A percentile compares a stretch with the other conserved stretches of the same genome.
These are phyloP conservation scores for Fusarium sp. DNA, from an alignment of 2,329 filamentous ascomycete species.

Conservation along the genomic window DNA sequence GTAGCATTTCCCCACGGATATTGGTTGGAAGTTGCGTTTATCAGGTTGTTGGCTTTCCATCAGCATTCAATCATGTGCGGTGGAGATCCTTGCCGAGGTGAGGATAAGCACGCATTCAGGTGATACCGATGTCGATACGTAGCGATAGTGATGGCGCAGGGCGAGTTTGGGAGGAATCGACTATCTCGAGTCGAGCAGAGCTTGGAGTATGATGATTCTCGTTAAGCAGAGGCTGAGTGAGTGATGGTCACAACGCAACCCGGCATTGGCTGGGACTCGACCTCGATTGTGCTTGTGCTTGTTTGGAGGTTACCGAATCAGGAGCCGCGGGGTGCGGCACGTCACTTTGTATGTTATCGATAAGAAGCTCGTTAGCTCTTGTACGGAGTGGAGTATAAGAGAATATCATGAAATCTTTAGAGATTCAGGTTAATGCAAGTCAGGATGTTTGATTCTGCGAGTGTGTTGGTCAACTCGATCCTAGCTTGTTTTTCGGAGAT, in stretches of 20 bases:
- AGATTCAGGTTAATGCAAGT: too few relatives aligned
- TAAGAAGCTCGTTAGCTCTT: conserved; percentile 12
- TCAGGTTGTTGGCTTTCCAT: conserved; percentile 42
- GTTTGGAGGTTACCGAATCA: conserved; percentile 19
- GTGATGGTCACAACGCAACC: conserved; percentile 19
- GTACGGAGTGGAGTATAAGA: too few relatives aligned
- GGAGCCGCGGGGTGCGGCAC: conserved; percentile 34
- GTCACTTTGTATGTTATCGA: conserved; percentile 29
- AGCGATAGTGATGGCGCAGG: neutral
- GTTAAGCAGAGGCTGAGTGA: conserved; percentile 19
- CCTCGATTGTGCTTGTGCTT: conserved; percentile 18
- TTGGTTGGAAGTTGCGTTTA: conserved; percentile 40
- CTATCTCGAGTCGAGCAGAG: neutral
- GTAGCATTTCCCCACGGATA: conserved; percentile 52
- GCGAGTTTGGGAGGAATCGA: neutral
- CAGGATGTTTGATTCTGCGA: too few relatives aligned
- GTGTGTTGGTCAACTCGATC: too few relatives aligned
- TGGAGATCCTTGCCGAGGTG: conserved; percentile 33
- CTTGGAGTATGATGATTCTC: neutral
- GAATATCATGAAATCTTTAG: too few relatives aligned
- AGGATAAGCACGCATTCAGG: conserved; percentile 35
- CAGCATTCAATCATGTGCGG: conserved; percentile 39
- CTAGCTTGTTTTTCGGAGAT: too few relatives aligned
- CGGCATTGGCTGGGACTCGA: conserved; percentile 2
- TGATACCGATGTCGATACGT: neutral